These are phyloP conservation scores for Scheffersomyces coipomensis DNA, from an alignment of 805 yeast species.

Conservation along the genomic window DNA sequence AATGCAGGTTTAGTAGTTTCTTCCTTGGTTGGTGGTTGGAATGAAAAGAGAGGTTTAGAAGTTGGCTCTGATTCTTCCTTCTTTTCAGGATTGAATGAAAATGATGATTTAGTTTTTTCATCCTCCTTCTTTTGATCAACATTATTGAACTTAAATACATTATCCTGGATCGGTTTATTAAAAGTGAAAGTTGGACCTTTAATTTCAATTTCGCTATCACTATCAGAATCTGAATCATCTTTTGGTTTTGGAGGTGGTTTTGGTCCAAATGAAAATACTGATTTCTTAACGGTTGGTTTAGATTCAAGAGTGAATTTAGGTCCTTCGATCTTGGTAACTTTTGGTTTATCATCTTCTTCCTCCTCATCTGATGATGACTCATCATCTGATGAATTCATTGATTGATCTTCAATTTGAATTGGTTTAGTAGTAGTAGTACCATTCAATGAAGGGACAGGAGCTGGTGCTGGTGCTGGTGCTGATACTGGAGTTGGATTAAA, in stretches of 20 bases:
- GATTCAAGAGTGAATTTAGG: conserved; percentile 31
- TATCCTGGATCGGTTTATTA: conserved; percentile 34
- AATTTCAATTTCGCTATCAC: conserved; percentile 62
- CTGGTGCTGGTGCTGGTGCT: neutral
- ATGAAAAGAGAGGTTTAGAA: conserved; percentile 1
- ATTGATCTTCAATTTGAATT: neutral
- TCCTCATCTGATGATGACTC: conserved; percentile 24
- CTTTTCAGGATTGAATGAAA: conserved; percentile 4
- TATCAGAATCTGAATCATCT: conserved; percentile 44
- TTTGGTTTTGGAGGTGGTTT: conserved; percentile 20
- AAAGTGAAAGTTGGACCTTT: conserved; percentile 70
- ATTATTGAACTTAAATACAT: conserved; percentile 23
- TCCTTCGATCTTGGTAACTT: conserved; percentile 31
- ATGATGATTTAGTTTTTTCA: conserved; percentile 1
- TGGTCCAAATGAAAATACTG: conserved; percentile 39
- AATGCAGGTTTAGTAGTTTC: conserved; percentile 9
- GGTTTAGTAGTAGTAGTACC: neutral
- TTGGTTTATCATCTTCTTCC: conserved; percentile 20
- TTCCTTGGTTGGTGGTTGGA: neutral
- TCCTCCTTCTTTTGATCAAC: conserved; percentile 5
- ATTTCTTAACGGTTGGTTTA: conserved; percentile 28
- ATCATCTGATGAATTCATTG: conserved; percentile 3
- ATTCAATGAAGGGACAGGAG: neutral
- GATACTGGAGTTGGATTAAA: neutral
- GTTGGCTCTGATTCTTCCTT: conserved; percentile 3